Base-by-base conservation (phyloP, 306 rosid genomes). In the Vigna radiata region DNA sequence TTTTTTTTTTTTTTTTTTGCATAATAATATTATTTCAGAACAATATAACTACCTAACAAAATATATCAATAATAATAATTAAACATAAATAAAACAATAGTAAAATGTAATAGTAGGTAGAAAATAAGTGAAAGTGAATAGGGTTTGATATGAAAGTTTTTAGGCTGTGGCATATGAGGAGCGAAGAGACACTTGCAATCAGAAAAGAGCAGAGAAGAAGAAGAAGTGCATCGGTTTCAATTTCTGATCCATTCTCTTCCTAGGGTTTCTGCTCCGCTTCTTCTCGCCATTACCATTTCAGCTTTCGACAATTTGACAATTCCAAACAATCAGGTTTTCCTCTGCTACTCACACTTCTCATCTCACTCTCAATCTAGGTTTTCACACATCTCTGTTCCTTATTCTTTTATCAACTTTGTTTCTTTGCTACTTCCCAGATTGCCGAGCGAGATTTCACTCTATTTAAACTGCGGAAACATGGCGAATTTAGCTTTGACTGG, bases 401-500 rank as follows among this genome's bases (percentile, higher is more conserved):
- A 4, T 16, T 63, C 25, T 3, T 47, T 18, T 78, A 62, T 73
- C 63, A 73, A 17, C 21, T 12, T 8, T 10, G 15, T 63, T 68
- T 54, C 33, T 75, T 76, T 53, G 31, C 58, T 54, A 4, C 70
- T 25, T 55, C 6, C 36, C 68, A 79, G 79, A 47, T 54, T 75
- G 66, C 75, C 46, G 77, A 66, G 65, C 47, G 29, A 52, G 78
- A 75, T 54, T 79, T 55, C 56, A 44, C 63, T 33, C 33, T 29
- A 15, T 39, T 59, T 59, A 56, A 39, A 33, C 67, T 36, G 8
- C 8, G 76, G 59, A 9, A 66, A 74, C 50, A 93, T 93, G 98
- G 91, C 98, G 55, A 93, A 89, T 86, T 58, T 90, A 60, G 82
- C 87, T 41, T 77, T 93, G 87, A 85, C 97, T 12, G 81, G 92